Evolutionary conservation across 2,329 filamentous ascomycete genomes (phyloP).

Genomic region (Periconia digitata): DNA sequence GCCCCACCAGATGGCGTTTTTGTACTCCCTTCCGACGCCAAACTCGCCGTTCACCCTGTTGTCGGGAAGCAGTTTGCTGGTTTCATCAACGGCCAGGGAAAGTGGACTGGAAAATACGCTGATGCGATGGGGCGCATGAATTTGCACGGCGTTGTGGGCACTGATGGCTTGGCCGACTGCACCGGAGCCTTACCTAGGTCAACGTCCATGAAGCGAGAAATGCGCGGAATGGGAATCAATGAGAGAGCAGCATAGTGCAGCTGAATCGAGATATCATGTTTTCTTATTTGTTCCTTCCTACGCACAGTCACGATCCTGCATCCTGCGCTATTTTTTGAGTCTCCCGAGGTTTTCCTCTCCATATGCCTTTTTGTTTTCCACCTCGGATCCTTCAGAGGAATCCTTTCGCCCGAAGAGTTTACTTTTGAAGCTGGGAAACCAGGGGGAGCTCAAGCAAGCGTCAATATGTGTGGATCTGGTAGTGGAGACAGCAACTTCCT

Average conservation of each 20-base stretch:
- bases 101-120: slow-evolving; percentile 28
- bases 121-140: slow-evolving; percentile 14
- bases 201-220: slow-evolving; percentile 4
- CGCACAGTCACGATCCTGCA: too few species aligned
- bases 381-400: too few species aligned
- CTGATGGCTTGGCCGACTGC: slow-evolving; percentile 9
- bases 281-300: too few species aligned
- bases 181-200: slow-evolving; percentile 8
- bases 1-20: slow-evolving; percentile 18
- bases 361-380: too few species aligned
- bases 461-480: too few species aligned
- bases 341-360: too few species aligned
- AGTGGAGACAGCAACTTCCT: too few species aligned
- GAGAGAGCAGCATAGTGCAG: neutral
- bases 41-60: neutral
- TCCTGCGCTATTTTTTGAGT: too few species aligned
- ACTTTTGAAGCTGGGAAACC: too few species aligned
- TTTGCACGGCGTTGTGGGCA: slow-evolving; percentile 8
- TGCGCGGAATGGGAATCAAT: slow-evolving; percentile 4
- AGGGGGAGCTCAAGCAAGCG: too few species aligned
- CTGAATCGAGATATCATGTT: neutral
- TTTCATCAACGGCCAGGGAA: slow-evolving; percentile 29
- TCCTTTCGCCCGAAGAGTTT: too few species aligned
- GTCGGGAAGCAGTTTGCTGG: slow-evolving; percentile 25
- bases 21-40: neutral